Percentiles rank a stretch among this genome's conserved stretches.
Evolutionary conservation across 2,329 filamentous ascomycete species (phyloP).

Genomic region (Aspergillus ibericus): DNA sequence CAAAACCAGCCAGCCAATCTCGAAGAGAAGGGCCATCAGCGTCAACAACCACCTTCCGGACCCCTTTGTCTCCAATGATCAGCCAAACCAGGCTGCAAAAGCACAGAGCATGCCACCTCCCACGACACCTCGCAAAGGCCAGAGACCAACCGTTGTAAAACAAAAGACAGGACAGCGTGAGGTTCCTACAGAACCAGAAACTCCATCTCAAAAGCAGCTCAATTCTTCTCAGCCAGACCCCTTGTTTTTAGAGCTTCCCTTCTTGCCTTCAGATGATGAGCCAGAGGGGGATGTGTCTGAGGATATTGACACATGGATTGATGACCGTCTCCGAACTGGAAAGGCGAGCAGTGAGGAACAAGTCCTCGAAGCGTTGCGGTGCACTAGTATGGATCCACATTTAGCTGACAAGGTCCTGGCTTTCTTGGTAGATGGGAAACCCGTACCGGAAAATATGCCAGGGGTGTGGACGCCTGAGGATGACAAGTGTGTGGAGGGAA

Average conservation of each 20-base stretch:
- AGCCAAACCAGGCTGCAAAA: background rate
- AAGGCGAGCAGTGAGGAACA: conserved; percentile 30
- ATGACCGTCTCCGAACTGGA: conserved; percentile 31
- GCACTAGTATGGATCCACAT: conserved; percentile 42
- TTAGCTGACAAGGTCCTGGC: conserved; percentile 40
- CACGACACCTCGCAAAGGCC: background rate
- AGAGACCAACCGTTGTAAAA: background rate
- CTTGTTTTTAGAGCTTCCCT: conserved; percentile 33
- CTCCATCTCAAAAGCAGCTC: conserved; percentile 6
- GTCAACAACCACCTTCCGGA: background rate
- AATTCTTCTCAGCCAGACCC: conserved; percentile 16
- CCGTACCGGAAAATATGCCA: conserved; percentile 41
- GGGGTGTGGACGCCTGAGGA: conserved; percentile 52
- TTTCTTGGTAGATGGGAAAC: conserved; percentile 30
- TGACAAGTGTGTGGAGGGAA: conserved; percentile 39
- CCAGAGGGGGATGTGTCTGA: conserved; percentile 15
- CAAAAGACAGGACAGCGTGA: background rate
- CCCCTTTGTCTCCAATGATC: background rate
- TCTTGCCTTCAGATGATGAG: conserved; percentile 23
- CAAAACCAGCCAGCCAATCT: background rate
- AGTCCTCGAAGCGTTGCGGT: conserved; percentile 36
- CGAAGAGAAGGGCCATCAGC: background rate
- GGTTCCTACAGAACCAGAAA: background rate
- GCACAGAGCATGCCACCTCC: background rate
- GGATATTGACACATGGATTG: conserved; percentile 43